Base-by-base conservation (phyloP, 139 green algal genomes). In the Auxenochlorella pyrenoidosa region DNA sequence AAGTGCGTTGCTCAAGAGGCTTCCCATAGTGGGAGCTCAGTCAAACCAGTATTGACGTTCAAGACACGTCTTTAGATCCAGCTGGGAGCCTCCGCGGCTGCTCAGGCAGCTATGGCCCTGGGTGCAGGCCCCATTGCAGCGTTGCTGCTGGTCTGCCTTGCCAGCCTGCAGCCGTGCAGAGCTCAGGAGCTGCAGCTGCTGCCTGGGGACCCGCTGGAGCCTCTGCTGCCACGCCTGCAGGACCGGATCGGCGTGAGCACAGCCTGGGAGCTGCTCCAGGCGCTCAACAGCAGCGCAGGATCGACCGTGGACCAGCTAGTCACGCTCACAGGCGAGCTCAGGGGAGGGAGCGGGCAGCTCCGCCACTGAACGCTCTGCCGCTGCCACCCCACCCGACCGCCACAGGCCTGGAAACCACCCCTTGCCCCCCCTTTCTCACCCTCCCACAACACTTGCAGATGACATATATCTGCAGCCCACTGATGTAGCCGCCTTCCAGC, bases 241-340 rank as follows among this genome's bases (percentile, higher is more conserved):
- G 59, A 26, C 41, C 41, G 41, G 4, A 59, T 24, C 40, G 15
- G 3, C n/a, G 75, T 63, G 15, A 28, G 43, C 32, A 65, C 15
- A 1, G 75, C 43, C 40, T 12, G 5, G 19, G 75, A 81, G 43
- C 75, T 81, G 43, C 44, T 81, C 10, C 26, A 40, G 43, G 75
- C 75, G 6, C 75, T 81, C 43, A 81, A 81, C 30, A 47, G 26
- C 30, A 63, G 43, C 8, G 43, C 75, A 0, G 43, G 75, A 43
- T 63, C 43, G 30, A 32, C 43, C 16, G 26, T 16, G 0, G 43
- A 15, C 12, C 28, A 81, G 30, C 43, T 81, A 30, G 41, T 81
- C 43, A 81, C 44, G 43, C 75, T 81, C 12, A 81, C 75, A 41
- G 75, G 75, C n/a, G n/a, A n/a, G n/a, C n/a, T n/a, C n/a, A n/a